Evolutionary conservation across 2,329 filamentous ascomycete species (phyloP).

Genomic region (Diaporthe sp.): DNA sequence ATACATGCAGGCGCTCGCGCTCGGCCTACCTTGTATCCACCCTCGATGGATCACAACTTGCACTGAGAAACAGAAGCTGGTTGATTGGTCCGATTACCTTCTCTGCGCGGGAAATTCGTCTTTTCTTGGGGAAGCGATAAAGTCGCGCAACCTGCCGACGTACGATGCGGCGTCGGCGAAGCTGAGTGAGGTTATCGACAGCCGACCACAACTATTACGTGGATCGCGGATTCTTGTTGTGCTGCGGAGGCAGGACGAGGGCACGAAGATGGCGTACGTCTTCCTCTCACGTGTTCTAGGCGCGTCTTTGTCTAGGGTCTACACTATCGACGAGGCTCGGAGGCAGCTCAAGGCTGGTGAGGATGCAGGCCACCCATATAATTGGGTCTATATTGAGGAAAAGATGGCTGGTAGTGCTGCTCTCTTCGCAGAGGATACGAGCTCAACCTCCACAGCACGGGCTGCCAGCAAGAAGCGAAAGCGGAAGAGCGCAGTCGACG

Average conservation of each 20-base stretch:
- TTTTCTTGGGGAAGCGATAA: slow-evolving; percentile 81
- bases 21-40: slow-evolving; percentile 89
- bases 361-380: slow-evolving; percentile 65
- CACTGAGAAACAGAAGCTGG: slow-evolving; percentile 68
- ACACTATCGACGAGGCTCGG: slow-evolving; percentile 75
- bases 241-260: slow-evolving; percentile 73
- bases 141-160: slow-evolving; percentile 76
- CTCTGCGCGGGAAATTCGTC: slow-evolving; percentile 86
- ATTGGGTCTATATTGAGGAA: slow-evolving; percentile 83
- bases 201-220: slow-evolving; percentile 73
- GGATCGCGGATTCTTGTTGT: slow-evolving; percentile 80
- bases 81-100: slow-evolving; percentile 86
- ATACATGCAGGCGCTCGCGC: slow-evolving; percentile 93
- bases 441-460: neutral
- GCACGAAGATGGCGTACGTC: slow-evolving; percentile 78
- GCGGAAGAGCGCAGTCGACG: slow-evolving; percentile 55
- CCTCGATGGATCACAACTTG: slow-evolving; percentile 85
- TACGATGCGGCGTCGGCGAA: slow-evolving; percentile 71
- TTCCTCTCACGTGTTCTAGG: slow-evolving; percentile 87
- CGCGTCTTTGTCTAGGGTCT: slow-evolving; percentile 76
- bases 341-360: slow-evolving; percentile 67
- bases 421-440: slow-evolving; percentile 41
- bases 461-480: slow-evolving; percentile 55
- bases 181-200: slow-evolving; percentile 69
- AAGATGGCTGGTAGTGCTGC: slow-evolving; percentile 59